These are phyloP conservation scores for Geotrichum phurueaensis DNA, from an alignment of 1,139 yeast genomes.

Conservation along the genomic window DNA sequence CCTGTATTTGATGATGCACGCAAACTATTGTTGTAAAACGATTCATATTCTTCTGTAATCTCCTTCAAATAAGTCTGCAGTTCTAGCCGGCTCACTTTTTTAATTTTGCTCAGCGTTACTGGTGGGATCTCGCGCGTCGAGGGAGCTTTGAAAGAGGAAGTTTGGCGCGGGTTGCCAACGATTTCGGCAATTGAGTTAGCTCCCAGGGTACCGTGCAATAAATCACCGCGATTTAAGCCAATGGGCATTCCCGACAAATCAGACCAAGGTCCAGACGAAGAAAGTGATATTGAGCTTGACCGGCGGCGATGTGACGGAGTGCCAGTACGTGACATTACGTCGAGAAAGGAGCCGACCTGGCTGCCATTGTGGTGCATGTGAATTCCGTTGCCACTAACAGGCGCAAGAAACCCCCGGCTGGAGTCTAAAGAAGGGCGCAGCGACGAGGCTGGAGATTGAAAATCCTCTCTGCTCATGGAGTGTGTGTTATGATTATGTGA, in stretches of 20 bases:
- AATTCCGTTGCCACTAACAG: background rate
- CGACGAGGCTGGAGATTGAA: slow-evolving; percentile 7
- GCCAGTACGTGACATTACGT: background rate
- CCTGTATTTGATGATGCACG: slow-evolving; percentile 2
- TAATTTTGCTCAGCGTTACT: slow-evolving; percentile 57
- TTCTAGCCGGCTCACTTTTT: slow-evolving; percentile 46
- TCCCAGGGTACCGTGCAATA: slow-evolving; percentile 51
- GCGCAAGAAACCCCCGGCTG: background rate
- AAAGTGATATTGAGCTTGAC: slow-evolving; percentile 8
- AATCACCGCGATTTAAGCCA: slow-evolving; percentile 22
- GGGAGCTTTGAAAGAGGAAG: slow-evolving; percentile 45
- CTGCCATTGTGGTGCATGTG: background rate
- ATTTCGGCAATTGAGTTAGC: slow-evolving; percentile 74
- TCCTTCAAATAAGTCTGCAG: slow-evolving; percentile 45
- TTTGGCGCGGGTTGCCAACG: slow-evolving; percentile 48
- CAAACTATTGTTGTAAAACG: slow-evolving; percentile 35
- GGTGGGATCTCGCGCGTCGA: slow-evolving; percentile 82
- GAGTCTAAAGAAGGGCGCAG: slow-evolving; percentile 8
- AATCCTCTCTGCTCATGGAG: slow-evolving; percentile 3
- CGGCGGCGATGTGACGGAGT: slow-evolving; percentile 9
- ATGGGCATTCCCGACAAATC: slow-evolving; percentile 18
- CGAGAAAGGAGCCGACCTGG: slow-evolving; percentile 1
- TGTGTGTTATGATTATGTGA: background rate
- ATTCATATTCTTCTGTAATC: slow-evolving; percentile 50
- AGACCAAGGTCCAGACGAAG: slow-evolving; percentile 7